These are phyloP conservation scores for Eucalyptus polybractea DNA, from an alignment of 345 rosid genomes.

Conservation along the genomic window DNA sequence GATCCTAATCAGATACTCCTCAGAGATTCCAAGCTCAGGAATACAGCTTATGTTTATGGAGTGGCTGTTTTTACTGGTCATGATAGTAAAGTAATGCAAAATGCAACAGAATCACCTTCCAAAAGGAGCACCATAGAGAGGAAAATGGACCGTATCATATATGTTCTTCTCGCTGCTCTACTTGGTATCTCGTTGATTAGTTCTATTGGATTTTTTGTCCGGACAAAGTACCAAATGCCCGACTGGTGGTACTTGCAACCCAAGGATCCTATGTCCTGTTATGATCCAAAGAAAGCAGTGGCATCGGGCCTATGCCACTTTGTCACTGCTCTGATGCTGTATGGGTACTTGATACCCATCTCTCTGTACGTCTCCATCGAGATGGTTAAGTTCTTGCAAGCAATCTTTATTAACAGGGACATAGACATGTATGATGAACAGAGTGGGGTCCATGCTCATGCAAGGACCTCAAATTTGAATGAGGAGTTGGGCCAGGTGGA, in stretches of 20 bases:
- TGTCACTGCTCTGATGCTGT: constrained; percentile 88
- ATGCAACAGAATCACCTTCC: constrained; percentile 82
- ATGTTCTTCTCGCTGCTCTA: constrained; percentile 68
- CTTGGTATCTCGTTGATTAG: constrained; percentile 68
- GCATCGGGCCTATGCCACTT: constrained; percentile 71
- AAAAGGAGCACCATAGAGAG: constrained; percentile 87
- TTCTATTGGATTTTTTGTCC: constrained; percentile 81
- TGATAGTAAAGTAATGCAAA: constrained; percentile 98
- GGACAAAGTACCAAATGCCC: constrained; percentile 65
- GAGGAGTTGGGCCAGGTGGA: constrained; percentile 99
- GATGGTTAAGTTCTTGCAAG: constrained; percentile 95
- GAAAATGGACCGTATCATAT: constrained; percentile 90
- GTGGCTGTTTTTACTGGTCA: constrained; percentile 81
- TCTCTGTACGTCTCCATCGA: constrained; percentile 96
- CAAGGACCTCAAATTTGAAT: constrained; percentile 91
- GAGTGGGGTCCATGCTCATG: constrained; percentile 72
- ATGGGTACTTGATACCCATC: constrained; percentile 96
- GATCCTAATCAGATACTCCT: constrained; percentile 92
- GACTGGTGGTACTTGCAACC: constrained; percentile 81
- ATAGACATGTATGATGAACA: constrained; percentile 81
- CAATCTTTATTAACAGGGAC: constrained; percentile 85
- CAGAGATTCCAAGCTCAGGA: constrained; percentile 96
- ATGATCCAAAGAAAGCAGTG: constrained; percentile 45
- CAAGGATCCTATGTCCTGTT: constrained; percentile 19
- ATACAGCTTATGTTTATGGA: constrained; percentile 81